Conservation (phyloP, 2,329 filamentous ascomycete species). For the Trichoderma arundinaceum region DNA sequence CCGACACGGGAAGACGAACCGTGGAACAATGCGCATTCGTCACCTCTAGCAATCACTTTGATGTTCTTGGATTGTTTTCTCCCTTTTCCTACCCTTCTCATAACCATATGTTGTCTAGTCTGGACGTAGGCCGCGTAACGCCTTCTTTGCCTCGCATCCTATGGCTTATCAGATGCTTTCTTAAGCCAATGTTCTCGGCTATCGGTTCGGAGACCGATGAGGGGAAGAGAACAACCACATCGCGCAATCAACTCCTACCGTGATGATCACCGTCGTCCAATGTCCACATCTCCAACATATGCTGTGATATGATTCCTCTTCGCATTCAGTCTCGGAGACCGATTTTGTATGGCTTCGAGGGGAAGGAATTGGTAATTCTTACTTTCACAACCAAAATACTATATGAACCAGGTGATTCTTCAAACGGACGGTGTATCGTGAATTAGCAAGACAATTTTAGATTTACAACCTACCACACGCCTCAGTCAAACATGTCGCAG, state of each 20-base stretch:
- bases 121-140: slow-evolving; percentile 7
- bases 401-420: neutral
- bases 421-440: neutral
- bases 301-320: neutral
- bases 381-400: neutral
- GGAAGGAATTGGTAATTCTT: neutral
- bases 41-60: neutral
- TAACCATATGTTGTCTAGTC: neutral
- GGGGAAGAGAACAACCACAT: slow-evolving; percentile 11
- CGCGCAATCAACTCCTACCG: slow-evolving; percentile 14
- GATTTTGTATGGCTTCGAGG: neutral
- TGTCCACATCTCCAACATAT: neutral
- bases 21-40: neutral
- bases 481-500: slow-evolving; percentile 29
- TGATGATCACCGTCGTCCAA: slow-evolving; percentile 2
- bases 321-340: slow-evolving; percentile 15
- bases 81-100: neutral
- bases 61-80: neutral
- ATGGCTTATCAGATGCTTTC: slow-evolving; percentile 10
- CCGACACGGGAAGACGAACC: neutral
- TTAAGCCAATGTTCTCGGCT: slow-evolving; percentile 3
- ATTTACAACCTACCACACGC: neutral
- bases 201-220: slow-evolving; percentile 26
- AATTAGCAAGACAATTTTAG: neutral
- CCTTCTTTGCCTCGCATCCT: neutral